Evolutionary conservation across 106 monocot genomes (phyloP).

Genomic region (Acorus gramineus): DNA sequence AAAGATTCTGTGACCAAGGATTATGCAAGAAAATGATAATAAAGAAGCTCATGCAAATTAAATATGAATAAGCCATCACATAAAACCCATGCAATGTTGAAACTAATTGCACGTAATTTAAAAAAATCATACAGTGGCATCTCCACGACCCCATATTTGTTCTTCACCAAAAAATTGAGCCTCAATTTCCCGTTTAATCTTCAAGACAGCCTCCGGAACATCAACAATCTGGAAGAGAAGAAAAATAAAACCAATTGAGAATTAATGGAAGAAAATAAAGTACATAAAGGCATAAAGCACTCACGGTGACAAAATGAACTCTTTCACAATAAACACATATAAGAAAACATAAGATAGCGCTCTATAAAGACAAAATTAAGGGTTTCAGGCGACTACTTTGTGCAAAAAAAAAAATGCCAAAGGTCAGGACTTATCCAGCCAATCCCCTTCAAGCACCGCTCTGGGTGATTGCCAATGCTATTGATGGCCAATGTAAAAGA

Average conservation of each 20-base stretch:
- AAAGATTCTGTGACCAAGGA: background rate
- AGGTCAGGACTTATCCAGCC: too few relatives aligned
- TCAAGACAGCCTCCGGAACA: constrained; percentile 52
- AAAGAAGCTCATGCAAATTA: background rate
- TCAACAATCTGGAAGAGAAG: constrained; percentile 30
- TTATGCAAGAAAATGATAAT: background rate
- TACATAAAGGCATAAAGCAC: too few relatives aligned
- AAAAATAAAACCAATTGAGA: background rate
- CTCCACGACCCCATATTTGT: constrained; percentile 59
- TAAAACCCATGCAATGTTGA: background rate
- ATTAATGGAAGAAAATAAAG: too few relatives aligned
- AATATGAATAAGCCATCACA: background rate
- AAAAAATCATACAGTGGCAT: constrained; percentile 45
- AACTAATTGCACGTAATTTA: background rate
- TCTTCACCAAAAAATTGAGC: constrained; percentile 60
- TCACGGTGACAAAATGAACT: too few relatives aligned
- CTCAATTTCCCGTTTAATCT: constrained; percentile 63
- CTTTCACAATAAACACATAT: too few relatives aligned
- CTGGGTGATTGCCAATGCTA: too few relatives aligned
- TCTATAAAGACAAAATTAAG: too few relatives aligned
- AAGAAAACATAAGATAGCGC: too few relatives aligned
- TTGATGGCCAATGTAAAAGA: too few relatives aligned
- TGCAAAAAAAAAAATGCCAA: background rate
- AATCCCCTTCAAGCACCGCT: too few relatives aligned
- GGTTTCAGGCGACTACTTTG: background rate